These are phyloP conservation scores for Pisolithus albus DNA, from an alignment of 768 basidiomycete species.

Conservation along the genomic window DNA sequence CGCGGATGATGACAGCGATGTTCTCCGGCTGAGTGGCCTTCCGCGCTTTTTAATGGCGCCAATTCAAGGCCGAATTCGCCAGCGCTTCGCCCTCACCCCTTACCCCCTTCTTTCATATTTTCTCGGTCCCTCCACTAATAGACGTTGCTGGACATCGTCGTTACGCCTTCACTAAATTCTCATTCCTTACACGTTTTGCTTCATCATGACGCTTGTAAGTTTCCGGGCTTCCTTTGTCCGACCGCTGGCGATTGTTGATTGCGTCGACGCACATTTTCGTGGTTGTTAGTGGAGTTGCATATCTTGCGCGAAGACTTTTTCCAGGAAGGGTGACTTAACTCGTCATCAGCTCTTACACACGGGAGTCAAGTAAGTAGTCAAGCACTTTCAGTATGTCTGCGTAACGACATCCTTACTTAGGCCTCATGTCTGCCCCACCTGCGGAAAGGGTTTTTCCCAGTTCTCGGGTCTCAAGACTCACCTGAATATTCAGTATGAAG, in stretches of 20 bases:
- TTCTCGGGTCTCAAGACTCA: conserved; percentile 57
- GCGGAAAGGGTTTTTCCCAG: conserved; percentile 54
- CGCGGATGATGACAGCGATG: conserved; percentile 1
- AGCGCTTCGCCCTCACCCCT: background rate
- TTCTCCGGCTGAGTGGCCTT: conserved; percentile 7
- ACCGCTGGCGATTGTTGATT: background rate
- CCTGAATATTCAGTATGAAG: conserved; percentile 55
- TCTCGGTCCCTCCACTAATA: conserved; percentile 13
- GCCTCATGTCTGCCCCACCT: conserved; percentile 44
- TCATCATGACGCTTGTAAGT: conserved; percentile 21
- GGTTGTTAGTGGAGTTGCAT: conserved; percentile 32
- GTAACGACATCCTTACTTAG: conserved; percentile 28
- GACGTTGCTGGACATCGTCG: conserved; percentile 46
- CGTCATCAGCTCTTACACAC: conserved; percentile 50
- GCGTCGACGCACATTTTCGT: background rate
- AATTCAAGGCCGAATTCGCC: background rate
- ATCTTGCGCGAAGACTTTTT: conserved; percentile 44
- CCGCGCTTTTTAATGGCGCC: conserved; percentile 15
- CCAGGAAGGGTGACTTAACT: conserved; percentile 52
- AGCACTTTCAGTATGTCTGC: background rate
- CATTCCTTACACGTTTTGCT: background rate
- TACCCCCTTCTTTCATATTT: conserved; percentile 7
- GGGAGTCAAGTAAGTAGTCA: conserved; percentile 38
- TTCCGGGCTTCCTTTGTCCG: background rate
- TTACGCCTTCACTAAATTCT: conserved; percentile 16